Evolutionary conservation across 2,329 filamentous ascomycete species (phyloP).

Genomic region (Nannizziopsis barbatae): DNA sequence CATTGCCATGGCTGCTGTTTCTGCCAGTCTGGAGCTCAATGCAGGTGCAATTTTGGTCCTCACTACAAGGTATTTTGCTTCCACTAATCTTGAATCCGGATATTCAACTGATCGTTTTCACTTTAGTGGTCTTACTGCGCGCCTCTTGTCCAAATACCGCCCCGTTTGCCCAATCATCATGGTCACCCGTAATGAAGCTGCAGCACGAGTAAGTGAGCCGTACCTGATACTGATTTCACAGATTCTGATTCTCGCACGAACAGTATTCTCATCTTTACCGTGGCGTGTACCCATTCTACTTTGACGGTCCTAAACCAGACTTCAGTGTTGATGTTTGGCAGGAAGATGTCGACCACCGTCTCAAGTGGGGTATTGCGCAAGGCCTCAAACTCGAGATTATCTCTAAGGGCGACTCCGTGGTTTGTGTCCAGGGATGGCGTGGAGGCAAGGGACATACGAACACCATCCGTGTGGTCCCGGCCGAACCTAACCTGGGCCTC

Average conservation of each 20-base stretch:
- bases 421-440: slow-evolving; percentile 58
- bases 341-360: slow-evolving; percentile 92
- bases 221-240: background rate
- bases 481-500: slow-evolving; percentile 36
- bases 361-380: slow-evolving; percentile 90
- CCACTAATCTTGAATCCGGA: background rate
- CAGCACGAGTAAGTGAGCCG: slow-evolving; percentile 52
- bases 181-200: slow-evolving; percentile 78
- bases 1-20: slow-evolving; percentile 92
- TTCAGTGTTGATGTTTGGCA: slow-evolving; percentile 92
- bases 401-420: slow-evolving; percentile 60
- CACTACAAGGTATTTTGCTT: slow-evolving; percentile 59
- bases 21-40: slow-evolving; percentile 88
- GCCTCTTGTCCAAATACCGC: slow-evolving; percentile 94
- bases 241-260: background rate
- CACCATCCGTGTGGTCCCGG: slow-evolving; percentile 45
- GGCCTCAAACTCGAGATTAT: slow-evolving; percentile 74
- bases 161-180: slow-evolving; percentile 99
- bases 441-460: slow-evolving; percentile 59
- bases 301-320: slow-evolving; percentile 87
- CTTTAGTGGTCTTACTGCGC: slow-evolving; percentile 75
- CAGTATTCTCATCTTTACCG: slow-evolving; percentile 86
- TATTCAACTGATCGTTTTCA: slow-evolving; percentile 1
- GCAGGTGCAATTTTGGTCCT: slow-evolving; percentile 92
- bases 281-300: slow-evolving; percentile 95